Base-by-base conservation (phyloP, 768 basidiomycete species). In the Mycena latifolia region DNA sequence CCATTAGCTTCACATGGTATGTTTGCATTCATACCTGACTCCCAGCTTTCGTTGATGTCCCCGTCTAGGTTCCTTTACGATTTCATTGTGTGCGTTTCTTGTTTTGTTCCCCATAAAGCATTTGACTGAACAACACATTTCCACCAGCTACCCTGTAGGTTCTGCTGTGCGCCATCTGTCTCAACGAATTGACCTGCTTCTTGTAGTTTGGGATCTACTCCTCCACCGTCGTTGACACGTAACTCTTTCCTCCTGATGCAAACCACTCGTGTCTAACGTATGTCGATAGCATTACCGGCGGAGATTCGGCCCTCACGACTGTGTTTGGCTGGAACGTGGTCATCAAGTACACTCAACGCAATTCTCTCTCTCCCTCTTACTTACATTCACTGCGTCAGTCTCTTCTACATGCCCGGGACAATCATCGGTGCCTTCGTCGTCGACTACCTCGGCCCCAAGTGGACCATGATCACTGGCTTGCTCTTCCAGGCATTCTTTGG, bases 301-400 rank as follows among this genome's bases (percentile, higher is more conserved):
- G 79, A 28, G 75, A 77, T 31, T 72, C 75, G 12, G 82, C 88
- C 10, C 80, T 95, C 24, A 74, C 79, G 8, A 83, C 90, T 47
- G 83, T 92, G 15, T 89, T 96, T 66, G 94, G 94, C 20, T 96
- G 94, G 95, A 87, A 85, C 68, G 89, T 92, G 46, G 88, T 96
- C 29, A 91, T 95, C 80, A 92, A 93, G 93, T 93, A 75, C 1
- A 35, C 63, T 29, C 48, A 10, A 39, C 53, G 2, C 55, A 15
- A 12, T 52, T 1, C 37, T 12, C 33, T 43, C 0, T 17, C 7
- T 46, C 51, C 55, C 33, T 9, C 6, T 4, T 18, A 11, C 43
- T 58, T 28, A 9, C 20, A n/a, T n/a, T n/a, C n/a, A n/a, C 2
- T 18, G 5, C 31, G 54, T 52, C 22, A 77, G 77, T 63, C 69